Base-by-base conservation (phyloP, 1,284 basidiomycete species). In the Ganoderma multipileum region DNA sequence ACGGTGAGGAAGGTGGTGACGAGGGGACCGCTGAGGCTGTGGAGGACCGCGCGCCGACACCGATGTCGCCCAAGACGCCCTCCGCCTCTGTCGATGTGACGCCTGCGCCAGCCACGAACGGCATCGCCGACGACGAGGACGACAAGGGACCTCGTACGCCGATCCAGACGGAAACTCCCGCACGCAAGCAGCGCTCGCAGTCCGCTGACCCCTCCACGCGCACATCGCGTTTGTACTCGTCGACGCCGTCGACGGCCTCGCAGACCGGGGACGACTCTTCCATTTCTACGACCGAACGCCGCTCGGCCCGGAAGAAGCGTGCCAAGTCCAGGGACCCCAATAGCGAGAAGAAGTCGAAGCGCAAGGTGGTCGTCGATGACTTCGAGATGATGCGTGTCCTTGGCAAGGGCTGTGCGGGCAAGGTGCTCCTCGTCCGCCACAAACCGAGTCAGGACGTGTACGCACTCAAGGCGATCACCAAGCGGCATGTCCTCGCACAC, bases 371-470 rank as follows among this genome's bases (percentile, higher is more conserved):
- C 58, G 86, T 99, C 69, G 89, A 95, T 74, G 96, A 98, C 81
- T 98, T 98, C 79, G 95, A 98, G 82, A 95, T 98, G 87, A 92
- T 98, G 86, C 88, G 95, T 30, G 97, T 98, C 23, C 84, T 99
- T 8, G 97, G 97, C 18, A 98, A 97, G 82, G 97, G 97, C 1
- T 98, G 96, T 76, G 96, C 97, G 2, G 97, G 96, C 62, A 97
- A 97, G 81, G 95, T 97, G 14, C 82, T 97, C 58, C 87, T 97
- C 65, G 95, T 97, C 64, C 87, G 90, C 76, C 90, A 96, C 78
- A 92, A 92, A 79, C 82, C 83, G 16, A 89, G 90, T 23, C 75
- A 86, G 54, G 87, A 90, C 67, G 82, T 97, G 62, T 96, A 93
- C 79, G 97, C 97, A 38, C 88, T 98, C 83, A 99, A 99, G 83